Evolutionary conservation across 1,284 basidiomycete genomes (phyloP).

Genomic region (Ustilago bromivora): DNA sequence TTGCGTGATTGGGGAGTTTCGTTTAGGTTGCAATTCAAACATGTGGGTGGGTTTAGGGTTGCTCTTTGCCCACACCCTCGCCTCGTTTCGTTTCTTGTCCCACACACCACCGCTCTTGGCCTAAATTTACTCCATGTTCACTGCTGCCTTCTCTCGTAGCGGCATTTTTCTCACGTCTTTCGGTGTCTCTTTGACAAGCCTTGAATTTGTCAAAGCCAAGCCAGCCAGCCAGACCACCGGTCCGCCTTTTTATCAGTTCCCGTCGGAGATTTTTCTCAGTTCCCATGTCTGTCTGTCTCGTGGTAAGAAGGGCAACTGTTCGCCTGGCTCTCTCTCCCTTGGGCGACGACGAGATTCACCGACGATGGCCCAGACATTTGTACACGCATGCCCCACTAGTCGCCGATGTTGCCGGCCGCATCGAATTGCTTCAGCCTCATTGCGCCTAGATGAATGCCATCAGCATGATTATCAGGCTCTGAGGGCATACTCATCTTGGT

Average conservation of each 20-base stretch:
- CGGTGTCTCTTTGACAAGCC: background rate
- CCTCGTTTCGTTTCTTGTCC: background rate
- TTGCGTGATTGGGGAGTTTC: constrained; percentile 24
- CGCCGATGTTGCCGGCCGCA: background rate
- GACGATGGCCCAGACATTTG: background rate
- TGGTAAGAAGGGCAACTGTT: background rate
- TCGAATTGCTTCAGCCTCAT: background rate
- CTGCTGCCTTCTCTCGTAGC: background rate
- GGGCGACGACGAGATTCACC: constrained; percentile 4
- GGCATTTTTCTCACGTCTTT: constrained; percentile 1
- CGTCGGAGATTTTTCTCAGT: constrained; percentile 17
- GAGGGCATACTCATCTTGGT: background rate
- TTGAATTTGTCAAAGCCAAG: background rate
- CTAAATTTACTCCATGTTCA: background rate
- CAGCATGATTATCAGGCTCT: background rate
- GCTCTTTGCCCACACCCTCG: background rate
- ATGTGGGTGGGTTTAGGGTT: constrained; percentile 36
- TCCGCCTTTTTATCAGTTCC: background rate
- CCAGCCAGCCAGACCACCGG: background rate
- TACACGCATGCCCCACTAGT: background rate
- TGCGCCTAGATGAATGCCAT: background rate
- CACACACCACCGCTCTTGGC: constrained; percentile 3
- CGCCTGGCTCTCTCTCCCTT: background rate
- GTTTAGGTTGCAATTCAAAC: constrained; percentile 19
- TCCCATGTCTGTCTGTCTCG: background rate